Conservation (phyloP, 805 yeast genomes). For the Candida schatavii region DNA sequence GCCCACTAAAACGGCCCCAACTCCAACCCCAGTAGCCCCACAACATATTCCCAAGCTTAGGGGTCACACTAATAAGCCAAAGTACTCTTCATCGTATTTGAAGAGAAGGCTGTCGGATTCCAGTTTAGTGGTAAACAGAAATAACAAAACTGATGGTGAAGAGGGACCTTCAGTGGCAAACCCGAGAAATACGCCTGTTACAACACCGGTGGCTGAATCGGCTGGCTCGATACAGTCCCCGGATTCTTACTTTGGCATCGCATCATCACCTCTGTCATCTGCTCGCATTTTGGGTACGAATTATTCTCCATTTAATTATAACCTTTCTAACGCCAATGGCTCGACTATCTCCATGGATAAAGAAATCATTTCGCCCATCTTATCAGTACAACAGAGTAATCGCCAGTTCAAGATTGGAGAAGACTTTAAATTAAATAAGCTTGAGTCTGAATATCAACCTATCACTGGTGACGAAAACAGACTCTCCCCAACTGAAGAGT, state of each 20-base stretch:
- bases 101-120: constrained; percentile 32
- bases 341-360: constrained; percentile 8
- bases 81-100: constrained; percentile 37
- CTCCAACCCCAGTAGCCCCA: constrained; percentile 1
- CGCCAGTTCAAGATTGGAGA: not conserved
- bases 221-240: constrained; percentile 1
- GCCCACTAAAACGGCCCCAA: not conserved
- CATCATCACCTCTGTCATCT: not conserved
- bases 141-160: not conserved
- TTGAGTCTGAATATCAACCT: not conserved
- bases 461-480: not conserved
- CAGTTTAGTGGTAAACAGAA: constrained; percentile 9
- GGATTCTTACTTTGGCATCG: not conserved
- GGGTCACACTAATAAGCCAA: constrained; percentile 27
- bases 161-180: too few relatives aligned
- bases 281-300: constrained; percentile 3
- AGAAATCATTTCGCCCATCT: constrained; percentile 36
- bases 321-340: constrained; percentile 1
- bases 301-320: constrained; percentile 4
- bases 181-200: not conserved
- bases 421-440: not conserved
- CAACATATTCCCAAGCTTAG: constrained; percentile 9
- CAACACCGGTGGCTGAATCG: not conserved
- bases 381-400: constrained; percentile 20
- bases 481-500: constrained; percentile 2